Conservation (phyloP, 495 filamentous ascomycete genomes). For the Aspergillus bridgeri region DNA sequence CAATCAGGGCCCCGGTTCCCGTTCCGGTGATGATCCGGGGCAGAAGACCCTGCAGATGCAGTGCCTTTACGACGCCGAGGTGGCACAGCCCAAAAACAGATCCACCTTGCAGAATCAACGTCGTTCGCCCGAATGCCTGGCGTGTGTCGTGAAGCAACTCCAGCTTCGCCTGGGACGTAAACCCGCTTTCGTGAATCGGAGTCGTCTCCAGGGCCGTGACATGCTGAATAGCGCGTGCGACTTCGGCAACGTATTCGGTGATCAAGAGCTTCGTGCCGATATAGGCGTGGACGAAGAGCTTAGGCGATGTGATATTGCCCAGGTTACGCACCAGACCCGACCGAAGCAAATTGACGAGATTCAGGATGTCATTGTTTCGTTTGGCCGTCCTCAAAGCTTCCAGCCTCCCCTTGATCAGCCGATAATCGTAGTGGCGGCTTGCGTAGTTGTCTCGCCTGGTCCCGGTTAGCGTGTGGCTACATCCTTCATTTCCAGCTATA, state of each 20-base stretch:
- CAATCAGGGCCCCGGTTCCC: conserved; percentile 86
- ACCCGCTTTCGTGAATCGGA: conserved; percentile 49
- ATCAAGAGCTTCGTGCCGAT: conserved; percentile 87
- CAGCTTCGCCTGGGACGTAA: conserved; percentile 81
- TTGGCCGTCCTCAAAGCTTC: conserved; percentile 68
- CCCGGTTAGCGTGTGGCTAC: neutral
- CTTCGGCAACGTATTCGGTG: conserved; percentile 84
- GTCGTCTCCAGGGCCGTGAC: conserved; percentile 68
- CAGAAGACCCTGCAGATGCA: conserved; percentile 78
- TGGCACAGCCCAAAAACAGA: conserved; percentile 92
- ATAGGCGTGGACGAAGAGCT: conserved; percentile 80
- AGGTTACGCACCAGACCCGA: conserved; percentile 87
- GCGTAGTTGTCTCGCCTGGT: conserved; percentile 74
- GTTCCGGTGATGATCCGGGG: conserved; percentile 91
- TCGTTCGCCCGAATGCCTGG: conserved; percentile 84
- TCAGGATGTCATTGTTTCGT: conserved; percentile 71
- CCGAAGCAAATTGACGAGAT: conserved; percentile 73
- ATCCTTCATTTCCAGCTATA: neutral
- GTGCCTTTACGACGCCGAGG: conserved; percentile 83
- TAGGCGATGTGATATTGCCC: conserved; percentile 83
- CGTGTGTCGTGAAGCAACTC: conserved; percentile 87
- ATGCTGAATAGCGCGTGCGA: conserved; percentile 74
- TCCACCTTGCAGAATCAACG: conserved; percentile 84
- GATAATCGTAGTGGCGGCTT: conserved; percentile 83
- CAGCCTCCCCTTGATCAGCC: conserved; percentile 75